Conservation (phyloP, 2,329 filamentous ascomycete species). For the Cryphonectria parasitica region DNA sequence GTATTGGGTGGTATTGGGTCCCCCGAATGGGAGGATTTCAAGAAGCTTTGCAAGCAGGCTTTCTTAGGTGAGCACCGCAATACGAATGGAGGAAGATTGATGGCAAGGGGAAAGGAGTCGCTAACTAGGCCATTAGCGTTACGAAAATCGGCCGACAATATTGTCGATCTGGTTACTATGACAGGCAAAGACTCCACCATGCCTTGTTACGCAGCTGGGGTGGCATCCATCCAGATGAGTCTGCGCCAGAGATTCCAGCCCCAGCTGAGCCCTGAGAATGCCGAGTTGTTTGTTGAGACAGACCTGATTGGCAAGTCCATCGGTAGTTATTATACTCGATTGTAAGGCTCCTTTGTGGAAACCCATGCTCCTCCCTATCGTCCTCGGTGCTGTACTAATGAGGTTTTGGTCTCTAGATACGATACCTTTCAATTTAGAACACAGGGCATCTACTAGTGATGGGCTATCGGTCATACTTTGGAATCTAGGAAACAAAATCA, state of each 20-base stretch:
- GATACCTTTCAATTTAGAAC: conserved; percentile 88
- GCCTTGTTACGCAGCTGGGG: conserved; percentile 79
- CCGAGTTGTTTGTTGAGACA: conserved; percentile 78
- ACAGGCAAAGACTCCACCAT: conserved; percentile 85
- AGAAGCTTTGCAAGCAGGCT: conserved; percentile 78
- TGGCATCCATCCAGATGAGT: conserved; percentile 70
- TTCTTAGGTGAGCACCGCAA: conserved; percentile 66
- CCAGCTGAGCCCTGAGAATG: conserved; percentile 80
- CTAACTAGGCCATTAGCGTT: conserved; percentile 56
- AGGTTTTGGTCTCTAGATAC: conserved; percentile 55
- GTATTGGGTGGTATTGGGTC: conserved; percentile 76
- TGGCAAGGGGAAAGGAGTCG: not conserved
- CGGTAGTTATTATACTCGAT: conserved; percentile 84
- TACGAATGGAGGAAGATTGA: not conserved
- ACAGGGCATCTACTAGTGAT: conserved; percentile 76
- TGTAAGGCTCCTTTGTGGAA: conserved; percentile 56
- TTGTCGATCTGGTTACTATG: conserved; percentile 81
- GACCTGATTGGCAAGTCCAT: conserved; percentile 80
- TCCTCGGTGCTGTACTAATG: conserved; percentile 9
- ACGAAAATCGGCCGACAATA: conserved; percentile 76
- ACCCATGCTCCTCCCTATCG: no score
- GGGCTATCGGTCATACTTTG: conserved; percentile 10
- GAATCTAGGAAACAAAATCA: conserved; percentile 9
- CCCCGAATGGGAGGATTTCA: conserved; percentile 74
- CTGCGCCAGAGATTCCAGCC: conserved; percentile 78